A percentile compares a stretch with the other conserved stretches of the same genome.
Evolutionary conservation across 768 basidiomycete species (phyloP).

Genomic region (Pluteus cervinus): DNA sequence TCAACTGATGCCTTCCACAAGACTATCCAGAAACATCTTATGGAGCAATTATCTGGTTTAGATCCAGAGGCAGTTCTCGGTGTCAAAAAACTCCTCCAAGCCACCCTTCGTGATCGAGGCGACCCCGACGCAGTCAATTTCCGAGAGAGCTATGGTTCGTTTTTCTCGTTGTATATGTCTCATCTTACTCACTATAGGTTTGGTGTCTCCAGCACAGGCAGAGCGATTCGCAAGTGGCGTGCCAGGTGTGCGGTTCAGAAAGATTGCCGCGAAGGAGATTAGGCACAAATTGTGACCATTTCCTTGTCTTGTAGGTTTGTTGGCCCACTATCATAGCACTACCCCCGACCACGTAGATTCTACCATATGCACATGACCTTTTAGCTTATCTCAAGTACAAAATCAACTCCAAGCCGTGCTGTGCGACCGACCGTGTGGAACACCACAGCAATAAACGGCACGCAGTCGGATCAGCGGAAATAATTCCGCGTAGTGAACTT

Average conservation of each 20-base stretch:
- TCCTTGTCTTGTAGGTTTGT: no score
- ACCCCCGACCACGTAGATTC: no score
- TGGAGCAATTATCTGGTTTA: constrained; percentile 51
- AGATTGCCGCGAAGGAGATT: constrained; percentile 57
- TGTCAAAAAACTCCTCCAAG: constrained; percentile 48
- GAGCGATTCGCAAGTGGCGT: constrained; percentile 57
- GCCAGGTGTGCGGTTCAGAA: constrained; percentile 46
- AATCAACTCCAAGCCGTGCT: no score
- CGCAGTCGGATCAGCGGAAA: no score
- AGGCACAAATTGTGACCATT: constrained; percentile 61
- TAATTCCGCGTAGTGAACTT: no score
- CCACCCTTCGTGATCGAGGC: constrained; percentile 55
- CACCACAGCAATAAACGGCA: no score
- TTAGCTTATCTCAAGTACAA: no score
- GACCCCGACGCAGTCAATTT: constrained; percentile 59
- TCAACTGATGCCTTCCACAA: constrained; percentile 46
- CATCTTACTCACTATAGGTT: constrained; percentile 1
- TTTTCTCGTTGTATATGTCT: background rate
- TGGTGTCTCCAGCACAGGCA: constrained; percentile 43
- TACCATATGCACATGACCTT: no score
- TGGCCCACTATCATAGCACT: no score
- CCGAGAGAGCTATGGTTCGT: constrained; percentile 56
- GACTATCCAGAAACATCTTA: constrained; percentile 41
- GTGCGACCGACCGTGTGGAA: no score
- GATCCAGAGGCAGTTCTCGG: constrained; percentile 47